A percentile compares a stretch with the other conserved stretches of the same genome.
These are phyloP conservation scores for Sicyos baderoa DNA, from an alignment of 306 rosid species.

Conservation along the genomic window DNA sequence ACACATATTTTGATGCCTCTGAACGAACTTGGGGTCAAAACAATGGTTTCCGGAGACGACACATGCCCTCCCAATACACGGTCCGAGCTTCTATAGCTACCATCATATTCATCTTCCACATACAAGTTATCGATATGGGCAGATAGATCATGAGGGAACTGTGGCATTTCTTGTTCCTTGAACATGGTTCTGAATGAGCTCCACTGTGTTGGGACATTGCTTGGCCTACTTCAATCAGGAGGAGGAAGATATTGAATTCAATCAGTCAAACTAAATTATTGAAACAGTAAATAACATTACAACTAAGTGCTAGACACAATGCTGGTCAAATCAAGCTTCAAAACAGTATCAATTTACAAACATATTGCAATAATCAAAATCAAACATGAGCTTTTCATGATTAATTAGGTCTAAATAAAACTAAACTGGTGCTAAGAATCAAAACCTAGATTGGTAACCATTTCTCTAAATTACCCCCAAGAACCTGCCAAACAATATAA, in stretches of 20 bases:
- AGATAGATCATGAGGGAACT: constrained; percentile 27
- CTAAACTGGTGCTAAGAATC: background rate
- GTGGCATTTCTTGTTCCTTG: constrained; percentile 36
- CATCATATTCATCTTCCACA: constrained; percentile 37
- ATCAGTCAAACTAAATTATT: constrained; percentile 7
- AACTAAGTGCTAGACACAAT: constrained; percentile 4
- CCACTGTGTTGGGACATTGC: constrained; percentile 56
- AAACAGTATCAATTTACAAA: constrained; percentile 13
- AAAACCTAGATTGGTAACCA: background rate
- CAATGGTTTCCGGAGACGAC: constrained; percentile 64
- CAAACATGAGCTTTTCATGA: background rate
- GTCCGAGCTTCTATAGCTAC: constrained; percentile 34
- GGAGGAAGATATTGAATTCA: background rate
- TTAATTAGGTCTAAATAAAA: constrained; percentile 1
- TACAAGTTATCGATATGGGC: constrained; percentile 33
- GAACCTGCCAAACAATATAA: constrained; percentile 12
- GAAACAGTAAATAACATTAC: background rate
- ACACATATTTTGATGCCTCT: constrained; percentile 41
- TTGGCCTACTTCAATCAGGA: constrained; percentile 47
- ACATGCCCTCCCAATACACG: constrained; percentile 47
- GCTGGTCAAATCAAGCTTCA: constrained; percentile 13
- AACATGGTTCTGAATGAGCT: constrained; percentile 40
- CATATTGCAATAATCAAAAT: background rate
- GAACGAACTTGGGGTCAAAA: constrained; percentile 47
- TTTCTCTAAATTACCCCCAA: background rate